Percentiles rank a stretch among this genome's conserved stretches.
Conservation (phyloP, 2,329 filamentous ascomycete species). For the Pseudogymnoascus sp. region DNA sequence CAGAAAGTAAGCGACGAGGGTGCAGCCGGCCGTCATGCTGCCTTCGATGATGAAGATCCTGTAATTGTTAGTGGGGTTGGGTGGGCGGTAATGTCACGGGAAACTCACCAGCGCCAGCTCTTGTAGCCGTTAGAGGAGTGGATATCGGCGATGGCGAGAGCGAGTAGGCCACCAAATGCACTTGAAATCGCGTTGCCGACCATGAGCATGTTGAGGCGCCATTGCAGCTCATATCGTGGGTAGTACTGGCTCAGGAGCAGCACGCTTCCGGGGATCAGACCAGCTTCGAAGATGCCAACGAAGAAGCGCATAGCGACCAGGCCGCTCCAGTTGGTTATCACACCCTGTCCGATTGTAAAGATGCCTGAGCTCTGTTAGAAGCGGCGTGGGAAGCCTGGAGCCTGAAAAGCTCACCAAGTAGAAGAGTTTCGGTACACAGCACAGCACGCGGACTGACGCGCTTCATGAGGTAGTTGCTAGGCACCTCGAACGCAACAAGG, state of each 20-base stretch:
- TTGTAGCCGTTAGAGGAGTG: constrained; percentile 58
- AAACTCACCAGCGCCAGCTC: constrained; percentile 53
- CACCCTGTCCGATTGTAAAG: constrained; percentile 31
- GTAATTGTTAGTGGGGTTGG: constrained; percentile 31
- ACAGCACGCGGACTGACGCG: constrained; percentile 16
- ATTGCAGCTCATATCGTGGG: constrained; percentile 40
- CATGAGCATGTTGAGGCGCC: constrained; percentile 40
- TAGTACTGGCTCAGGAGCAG: constrained; percentile 44
- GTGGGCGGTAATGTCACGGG: not conserved
- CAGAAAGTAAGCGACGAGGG: constrained; percentile 35
- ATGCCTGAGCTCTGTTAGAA: constrained; percentile 18
- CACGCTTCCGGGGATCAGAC: constrained; percentile 27
- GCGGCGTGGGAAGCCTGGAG: constrained; percentile 17
- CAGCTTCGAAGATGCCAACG: constrained; percentile 34
- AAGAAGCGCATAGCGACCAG: constrained; percentile 30
- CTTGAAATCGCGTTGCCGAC: constrained; percentile 31
- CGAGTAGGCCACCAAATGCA: constrained; percentile 13
- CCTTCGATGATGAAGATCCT: constrained; percentile 47
- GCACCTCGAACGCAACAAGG: constrained; percentile 29
- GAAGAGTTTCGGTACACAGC: constrained; percentile 25
- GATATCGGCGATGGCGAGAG: constrained; percentile 40
- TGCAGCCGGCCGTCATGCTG: constrained; percentile 36
- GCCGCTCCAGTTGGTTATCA: constrained; percentile 27
- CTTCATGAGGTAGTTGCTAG: constrained; percentile 30
- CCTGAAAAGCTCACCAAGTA: constrained; percentile 29